Conservation (phyloP, 1,284 basidiomycete genomes). For the Malassezia arunalokei region DNA sequence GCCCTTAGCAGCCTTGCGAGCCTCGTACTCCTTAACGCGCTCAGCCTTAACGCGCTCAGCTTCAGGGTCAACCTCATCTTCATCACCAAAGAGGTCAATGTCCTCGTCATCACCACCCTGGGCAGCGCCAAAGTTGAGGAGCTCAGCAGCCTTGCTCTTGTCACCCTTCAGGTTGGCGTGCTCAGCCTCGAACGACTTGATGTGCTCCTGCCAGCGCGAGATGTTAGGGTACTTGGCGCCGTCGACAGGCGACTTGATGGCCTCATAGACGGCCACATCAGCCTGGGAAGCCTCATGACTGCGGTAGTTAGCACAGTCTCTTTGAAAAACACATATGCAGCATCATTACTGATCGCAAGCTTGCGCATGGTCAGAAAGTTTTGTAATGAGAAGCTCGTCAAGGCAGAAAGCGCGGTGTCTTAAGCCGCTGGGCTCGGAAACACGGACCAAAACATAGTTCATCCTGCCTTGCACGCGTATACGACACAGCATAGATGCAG, state of each 20-base stretch:
- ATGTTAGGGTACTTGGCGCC: constrained; percentile 60
- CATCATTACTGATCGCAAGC: not conserved
- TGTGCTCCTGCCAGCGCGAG: constrained; percentile 71
- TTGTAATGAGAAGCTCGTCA: constrained; percentile 43
- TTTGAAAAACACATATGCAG: not conserved
- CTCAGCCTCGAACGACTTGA: constrained; percentile 40
- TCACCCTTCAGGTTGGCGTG: constrained; percentile 38
- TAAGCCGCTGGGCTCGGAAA: constrained; percentile 47
- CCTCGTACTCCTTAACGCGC: constrained; percentile 85
- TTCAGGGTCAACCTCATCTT: constrained; percentile 80
- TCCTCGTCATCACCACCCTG: constrained; percentile 71
- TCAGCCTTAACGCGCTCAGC: constrained; percentile 88
- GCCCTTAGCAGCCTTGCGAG: constrained; percentile 82
- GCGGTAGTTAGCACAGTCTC: constrained; percentile 9
- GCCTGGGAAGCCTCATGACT: constrained; percentile 93
- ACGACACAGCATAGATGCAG: not conserved
- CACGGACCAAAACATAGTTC: constrained; percentile 46
- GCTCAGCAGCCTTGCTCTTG: constrained; percentile 38
- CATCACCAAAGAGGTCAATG: constrained; percentile 79
- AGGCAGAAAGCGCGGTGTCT: constrained; percentile 45
- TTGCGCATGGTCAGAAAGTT: constrained; percentile 33
- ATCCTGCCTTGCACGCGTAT: constrained; percentile 21
- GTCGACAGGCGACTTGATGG: constrained; percentile 56
- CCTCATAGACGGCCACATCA: constrained; percentile 84
- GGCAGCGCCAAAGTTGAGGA: constrained; percentile 38